phyloP scores from a whole-genome alignment of 2,329 filamentous ascomycete genomes.

The Botryotinia calthae region DNA sequence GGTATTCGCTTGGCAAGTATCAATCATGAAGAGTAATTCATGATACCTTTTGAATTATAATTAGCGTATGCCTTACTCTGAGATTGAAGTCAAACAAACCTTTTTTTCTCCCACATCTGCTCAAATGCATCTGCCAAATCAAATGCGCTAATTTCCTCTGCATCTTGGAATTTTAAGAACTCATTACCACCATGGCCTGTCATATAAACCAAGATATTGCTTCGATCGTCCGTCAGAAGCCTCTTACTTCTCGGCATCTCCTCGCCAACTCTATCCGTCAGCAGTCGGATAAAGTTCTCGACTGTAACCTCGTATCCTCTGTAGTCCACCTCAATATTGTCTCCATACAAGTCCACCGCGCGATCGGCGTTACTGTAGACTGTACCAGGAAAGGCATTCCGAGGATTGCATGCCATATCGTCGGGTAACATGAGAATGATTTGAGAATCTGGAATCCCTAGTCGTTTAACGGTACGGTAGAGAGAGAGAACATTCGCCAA shows the following conservation, averaged over 20 bases:
- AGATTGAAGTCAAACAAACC: constrained; percentile 45
- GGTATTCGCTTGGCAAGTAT: constrained; percentile 98
- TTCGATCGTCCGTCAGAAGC: constrained; percentile 88
- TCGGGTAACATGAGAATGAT: constrained; percentile 99
- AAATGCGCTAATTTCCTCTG: constrained; percentile 94
- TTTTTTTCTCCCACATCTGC: constrained; percentile 99
- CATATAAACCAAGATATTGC: constrained; percentile 99
- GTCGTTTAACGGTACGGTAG: constrained; percentile 95
- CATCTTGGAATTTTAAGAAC: constrained; percentile 97
- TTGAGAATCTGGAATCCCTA: constrained; percentile 96
- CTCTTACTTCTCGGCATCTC: constrained; percentile 95
- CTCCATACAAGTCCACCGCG: constrained; percentile 91
- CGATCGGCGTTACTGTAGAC: constrained; percentile 98
- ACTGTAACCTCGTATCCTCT: constrained; percentile 97
- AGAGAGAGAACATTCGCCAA: constrained; percentile 96
- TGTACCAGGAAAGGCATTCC: constrained; percentile 94
- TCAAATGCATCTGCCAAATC: constrained; percentile 96
- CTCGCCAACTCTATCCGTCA: constrained; percentile 91
- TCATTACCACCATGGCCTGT: constrained; percentile 97
- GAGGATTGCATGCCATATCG: constrained; percentile 99
- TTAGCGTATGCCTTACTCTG: not conserved
- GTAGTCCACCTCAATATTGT: constrained; percentile 99
- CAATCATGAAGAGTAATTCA: constrained; percentile 99
- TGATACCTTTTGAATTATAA: constrained; percentile 63
- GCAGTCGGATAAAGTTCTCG: constrained; percentile 93